Conservation (phyloP, 73 alveolate species). For the Paraurostyla sp. region DNA sequence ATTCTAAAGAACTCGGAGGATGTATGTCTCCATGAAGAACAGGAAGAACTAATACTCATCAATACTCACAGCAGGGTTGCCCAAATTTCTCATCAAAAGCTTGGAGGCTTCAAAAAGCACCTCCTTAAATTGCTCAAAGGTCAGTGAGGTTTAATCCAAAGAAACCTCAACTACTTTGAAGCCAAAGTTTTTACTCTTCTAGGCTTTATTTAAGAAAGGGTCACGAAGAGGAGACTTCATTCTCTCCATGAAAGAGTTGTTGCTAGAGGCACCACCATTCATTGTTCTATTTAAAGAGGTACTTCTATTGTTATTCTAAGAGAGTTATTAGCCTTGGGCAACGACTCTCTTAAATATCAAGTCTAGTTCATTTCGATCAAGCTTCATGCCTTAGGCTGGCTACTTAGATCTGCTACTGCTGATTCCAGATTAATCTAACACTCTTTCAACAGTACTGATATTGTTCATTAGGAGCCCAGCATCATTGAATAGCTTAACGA, state of each 20-base stretch:
- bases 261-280: background rate
- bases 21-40: background rate
- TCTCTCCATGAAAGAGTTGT: background rate
- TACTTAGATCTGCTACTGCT: background rate
- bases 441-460: background rate
- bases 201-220: background rate
- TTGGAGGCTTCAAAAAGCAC: background rate
- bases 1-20: background rate
- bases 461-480: background rate
- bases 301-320: background rate
- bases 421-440: background rate
- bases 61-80: background rate
- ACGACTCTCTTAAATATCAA: constrained; percentile 9
- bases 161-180: background rate
- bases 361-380: constrained; percentile 10
- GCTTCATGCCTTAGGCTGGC: background rate
- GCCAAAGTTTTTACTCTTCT: background rate
- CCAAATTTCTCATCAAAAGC: background rate
- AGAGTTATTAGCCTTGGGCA: background rate
- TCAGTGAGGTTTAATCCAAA: background rate
- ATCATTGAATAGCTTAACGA: constrained; percentile 72
- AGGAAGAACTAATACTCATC: background rate
- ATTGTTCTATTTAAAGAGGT: background rate
- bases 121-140: background rate
- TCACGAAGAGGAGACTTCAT: background rate